Evolutionary conservation across 768 basidiomycete species (phyloP).

Genomic region (Rhizopogon salebrosus): DNA sequence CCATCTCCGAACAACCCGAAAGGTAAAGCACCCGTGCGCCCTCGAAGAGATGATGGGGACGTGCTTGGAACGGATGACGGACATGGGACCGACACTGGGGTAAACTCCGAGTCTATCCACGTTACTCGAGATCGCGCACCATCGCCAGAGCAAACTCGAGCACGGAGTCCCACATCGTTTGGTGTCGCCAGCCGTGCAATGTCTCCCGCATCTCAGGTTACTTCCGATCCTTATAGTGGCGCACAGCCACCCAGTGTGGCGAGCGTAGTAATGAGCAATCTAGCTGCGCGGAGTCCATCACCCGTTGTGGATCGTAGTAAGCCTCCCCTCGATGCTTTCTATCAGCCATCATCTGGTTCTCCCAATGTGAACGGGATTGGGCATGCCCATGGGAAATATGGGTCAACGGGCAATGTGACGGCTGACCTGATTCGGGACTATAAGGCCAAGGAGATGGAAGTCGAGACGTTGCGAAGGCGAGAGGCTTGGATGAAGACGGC

Average conservation of each 20-base stretch:
- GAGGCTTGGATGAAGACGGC: constrained; percentile 86
- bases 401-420: constrained; percentile 65
- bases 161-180: constrained; percentile 54
- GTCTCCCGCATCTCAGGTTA: constrained; percentile 46
- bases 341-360: constrained; percentile 37
- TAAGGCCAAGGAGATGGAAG: constrained; percentile 76
- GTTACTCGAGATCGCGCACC: constrained; percentile 41
- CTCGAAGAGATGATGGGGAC: constrained; percentile 38
- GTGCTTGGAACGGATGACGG: constrained; percentile 44
- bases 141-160: constrained; percentile 56
- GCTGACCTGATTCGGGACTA: constrained; percentile 77
- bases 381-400: constrained; percentile 35
- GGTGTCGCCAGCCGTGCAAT: constrained; percentile 44
- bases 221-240: constrained; percentile 15
- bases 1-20: constrained; percentile 32
- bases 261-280: constrained; percentile 43
- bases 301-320: constrained; percentile 49
- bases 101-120: constrained; percentile 37
- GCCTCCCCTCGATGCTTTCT: constrained; percentile 60
- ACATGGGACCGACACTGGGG: constrained; percentile 40
- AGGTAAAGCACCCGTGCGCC: constrained; percentile 48
- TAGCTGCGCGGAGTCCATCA: constrained; percentile 51
- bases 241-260: constrained; percentile 38
- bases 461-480: constrained; percentile 70
- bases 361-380: constrained; percentile 47